Evolutionary conservation across 306 rosid genomes (phyloP), one percentile per base, ranked within the genome.

Genomic region (Rosa lucieae): DNA sequence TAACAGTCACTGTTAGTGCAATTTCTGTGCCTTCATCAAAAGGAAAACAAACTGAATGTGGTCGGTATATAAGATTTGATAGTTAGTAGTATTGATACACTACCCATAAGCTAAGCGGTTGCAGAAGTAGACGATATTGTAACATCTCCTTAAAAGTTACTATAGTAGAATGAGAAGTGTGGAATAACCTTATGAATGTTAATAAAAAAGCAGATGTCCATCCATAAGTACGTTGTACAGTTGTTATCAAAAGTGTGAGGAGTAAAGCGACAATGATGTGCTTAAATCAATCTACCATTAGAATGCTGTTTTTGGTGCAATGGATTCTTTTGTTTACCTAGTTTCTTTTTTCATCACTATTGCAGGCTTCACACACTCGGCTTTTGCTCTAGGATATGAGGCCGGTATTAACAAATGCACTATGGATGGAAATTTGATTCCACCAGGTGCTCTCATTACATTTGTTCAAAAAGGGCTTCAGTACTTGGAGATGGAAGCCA

Each of bases 401-500:
- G 99, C 96, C n/a, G 78, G 94, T 79, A 92, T 95, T 75, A 90
- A 89, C 87, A 95, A 91, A 87, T 80, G 87, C 85, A 68, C 97
- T 32, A 90, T 92, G 37, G 98, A 95, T 88, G 98, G 99, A 43
- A 91, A 89, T 84, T 80, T 95, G 90, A 93, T 95, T 73, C 98
- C 98, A 0, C 96, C 96, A 2, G 91, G 90, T 79, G 89, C 98
- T 76, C 98, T 95, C 44, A 85, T 95, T 84, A 91, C 91, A 68
- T 86, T 91, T 89, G 87, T 95, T 69, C 99, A 95, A 79, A 95
- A 95, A 84, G 99, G 99, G 56, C 92, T 95, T 78, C 98, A 92
- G 75, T 95, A 92, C 86, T 88, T 95, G 87, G 99, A 95, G 90
- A 92, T 93, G 99, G 99, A 95, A 83, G 99, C 94, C 69, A 95